A percentile compares a stretch with the other conserved stretches of the same genome.
These are phyloP conservation scores for Phyllosticta capitalensis DNA, from an alignment of 2,329 filamentous ascomycete species.

Conservation along the genomic window DNA sequence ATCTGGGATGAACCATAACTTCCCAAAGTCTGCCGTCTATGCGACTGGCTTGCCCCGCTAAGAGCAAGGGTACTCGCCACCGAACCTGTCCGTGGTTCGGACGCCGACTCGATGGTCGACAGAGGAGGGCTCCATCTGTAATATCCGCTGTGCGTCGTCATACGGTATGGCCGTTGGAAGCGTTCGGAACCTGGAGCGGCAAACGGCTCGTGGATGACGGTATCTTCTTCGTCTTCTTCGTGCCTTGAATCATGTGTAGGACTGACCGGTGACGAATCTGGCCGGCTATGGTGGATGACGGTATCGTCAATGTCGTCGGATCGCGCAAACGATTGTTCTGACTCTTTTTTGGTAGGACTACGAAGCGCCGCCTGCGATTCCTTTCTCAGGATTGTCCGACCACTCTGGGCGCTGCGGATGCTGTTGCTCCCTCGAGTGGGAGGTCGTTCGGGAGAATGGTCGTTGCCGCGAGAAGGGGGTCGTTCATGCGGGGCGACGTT, in stretches of 20 bases:
- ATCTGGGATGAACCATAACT: conserved; percentile 26
- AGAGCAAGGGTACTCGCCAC: conserved; percentile 7
- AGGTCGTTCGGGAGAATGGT: background rate
- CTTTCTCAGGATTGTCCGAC: background rate
- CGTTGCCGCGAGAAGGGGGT: conserved; percentile 1
- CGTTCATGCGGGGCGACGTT: conserved; percentile 22
- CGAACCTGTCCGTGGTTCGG: conserved; percentile 7
- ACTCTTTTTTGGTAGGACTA: conserved; percentile 2
- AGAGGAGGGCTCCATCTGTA: conserved; percentile 33
- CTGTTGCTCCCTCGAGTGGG: conserved; percentile 18
- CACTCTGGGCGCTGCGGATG: conserved; percentile 20
- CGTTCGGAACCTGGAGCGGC: background rate
- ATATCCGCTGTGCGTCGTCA: conserved; percentile 22
- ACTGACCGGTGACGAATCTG: conserved; percentile 1
- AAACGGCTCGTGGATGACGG: background rate
- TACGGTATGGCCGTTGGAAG: background rate
- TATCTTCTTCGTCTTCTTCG: background rate
- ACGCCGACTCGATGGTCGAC: conserved; percentile 19
- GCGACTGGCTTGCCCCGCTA: conserved; percentile 9
- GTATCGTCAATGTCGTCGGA: conserved; percentile 25
- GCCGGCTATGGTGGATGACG: conserved; percentile 25
- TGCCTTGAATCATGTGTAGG: conserved; percentile 5
- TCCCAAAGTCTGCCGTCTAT: conserved; percentile 24
- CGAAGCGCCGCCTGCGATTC: background rate
- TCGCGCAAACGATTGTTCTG: conserved; percentile 24